These are phyloP conservation scores for Solanum sitiens DNA, from an alignment of 257 asterid genomes.

Conservation along the genomic window DNA sequence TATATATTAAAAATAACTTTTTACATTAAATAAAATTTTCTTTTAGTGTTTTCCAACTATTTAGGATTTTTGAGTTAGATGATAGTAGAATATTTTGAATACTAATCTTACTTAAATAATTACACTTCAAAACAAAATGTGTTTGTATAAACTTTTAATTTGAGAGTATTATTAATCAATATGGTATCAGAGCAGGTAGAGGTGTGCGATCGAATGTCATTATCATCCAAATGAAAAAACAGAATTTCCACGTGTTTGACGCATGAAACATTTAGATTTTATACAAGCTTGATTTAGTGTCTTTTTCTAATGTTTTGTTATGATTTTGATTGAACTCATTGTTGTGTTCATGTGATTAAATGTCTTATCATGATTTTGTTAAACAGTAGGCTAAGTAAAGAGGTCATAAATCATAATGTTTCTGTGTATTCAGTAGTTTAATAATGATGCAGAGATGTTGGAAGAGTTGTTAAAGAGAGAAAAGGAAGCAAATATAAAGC, in stretches of 20 bases:
- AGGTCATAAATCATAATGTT: not conserved
- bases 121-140: not conserved
- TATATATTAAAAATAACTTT: not conserved
- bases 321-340: not conserved
- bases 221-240: not conserved
- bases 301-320: not conserved
- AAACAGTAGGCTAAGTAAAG: not conserved
- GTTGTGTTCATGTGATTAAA: not conserved
- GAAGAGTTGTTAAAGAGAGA: conserved; percentile 79
- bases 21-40: not conserved
- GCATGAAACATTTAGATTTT: too few relatives aligned
- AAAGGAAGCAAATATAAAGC: conserved; percentile 72
- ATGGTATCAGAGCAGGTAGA: not conserved
- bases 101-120: not conserved
- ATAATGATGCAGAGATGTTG: conserved; percentile 39
- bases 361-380: not conserved
- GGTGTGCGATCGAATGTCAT: not conserved
- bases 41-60: not conserved
- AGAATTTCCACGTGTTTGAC: not conserved
- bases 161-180: too few relatives aligned
- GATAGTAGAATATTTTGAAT: not conserved
- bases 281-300: not conserved
- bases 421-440: not conserved
- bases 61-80: not conserved
- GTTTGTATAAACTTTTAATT: not conserved